Evolutionary conservation across 257 asterid genomes (phyloP).

Genomic region (Solanum ahanhuiri): DNA sequence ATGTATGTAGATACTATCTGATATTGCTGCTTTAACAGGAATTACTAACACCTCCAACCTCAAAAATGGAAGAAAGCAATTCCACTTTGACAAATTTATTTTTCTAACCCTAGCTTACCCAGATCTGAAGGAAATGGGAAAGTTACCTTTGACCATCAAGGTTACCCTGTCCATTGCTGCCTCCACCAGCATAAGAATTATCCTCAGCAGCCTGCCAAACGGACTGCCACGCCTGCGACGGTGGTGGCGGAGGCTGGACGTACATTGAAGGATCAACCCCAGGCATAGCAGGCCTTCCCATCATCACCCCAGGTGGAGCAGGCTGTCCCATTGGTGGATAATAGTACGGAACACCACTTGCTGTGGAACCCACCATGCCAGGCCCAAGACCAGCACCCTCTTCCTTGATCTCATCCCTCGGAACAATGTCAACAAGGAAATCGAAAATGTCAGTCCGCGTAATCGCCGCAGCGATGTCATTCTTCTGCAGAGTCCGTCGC

Average conservation of each 20-base stretch:
- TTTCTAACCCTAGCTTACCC: neutral
- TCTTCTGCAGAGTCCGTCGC: slow-evolving; percentile 82
- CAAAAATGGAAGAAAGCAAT: neutral
- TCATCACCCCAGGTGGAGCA: slow-evolving; percentile 36
- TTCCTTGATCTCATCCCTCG: slow-evolving; percentile 80
- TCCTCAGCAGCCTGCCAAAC: slow-evolving; percentile 70
- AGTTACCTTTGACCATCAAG: slow-evolving; percentile 64
- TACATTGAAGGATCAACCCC: slow-evolving; percentile 58
- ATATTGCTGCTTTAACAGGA: neutral
- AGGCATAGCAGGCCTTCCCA: slow-evolving; percentile 61
- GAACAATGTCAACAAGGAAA: slow-evolving; percentile 80
- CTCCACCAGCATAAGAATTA: slow-evolving; percentile 46
- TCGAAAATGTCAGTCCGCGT: slow-evolving; percentile 87
- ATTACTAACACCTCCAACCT: neutral
- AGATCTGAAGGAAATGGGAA: neutral
- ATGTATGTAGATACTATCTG: neutral
- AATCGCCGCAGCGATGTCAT: slow-evolving; percentile 86
- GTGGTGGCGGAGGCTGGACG: slow-evolving; percentile 53
- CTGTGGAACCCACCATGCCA: slow-evolving; percentile 20
- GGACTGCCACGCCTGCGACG: slow-evolving; percentile 84
- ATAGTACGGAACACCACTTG: slow-evolving; percentile 70
- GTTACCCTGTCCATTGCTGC: slow-evolving; percentile 47
- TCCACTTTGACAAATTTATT: neutral
- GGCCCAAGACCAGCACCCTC: slow-evolving; percentile 45
- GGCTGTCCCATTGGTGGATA: slow-evolving; percentile 80